Conservation (phyloP, 179 eudicot species). For the Carnegiea gigantea region DNA sequence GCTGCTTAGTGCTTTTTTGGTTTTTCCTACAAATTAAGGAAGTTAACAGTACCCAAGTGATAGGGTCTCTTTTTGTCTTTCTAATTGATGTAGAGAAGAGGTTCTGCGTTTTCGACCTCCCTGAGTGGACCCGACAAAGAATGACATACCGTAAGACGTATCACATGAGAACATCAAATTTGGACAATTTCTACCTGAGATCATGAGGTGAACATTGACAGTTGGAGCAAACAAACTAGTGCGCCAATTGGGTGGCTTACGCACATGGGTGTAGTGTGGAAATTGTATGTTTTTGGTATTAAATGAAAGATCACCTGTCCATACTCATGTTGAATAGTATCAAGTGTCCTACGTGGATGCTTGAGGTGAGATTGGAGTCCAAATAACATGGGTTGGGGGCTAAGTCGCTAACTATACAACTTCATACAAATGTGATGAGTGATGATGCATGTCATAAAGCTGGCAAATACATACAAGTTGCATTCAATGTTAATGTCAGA, state of each 20-base stretch:
- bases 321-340: background rate
- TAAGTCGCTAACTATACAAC: too few species aligned
- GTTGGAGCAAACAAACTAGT: background rate
- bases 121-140: background rate
- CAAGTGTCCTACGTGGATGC: background rate
- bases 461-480: background rate
- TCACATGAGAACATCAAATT: background rate
- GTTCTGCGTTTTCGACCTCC: background rate
- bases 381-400: too few species aligned
- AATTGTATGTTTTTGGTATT: background rate
- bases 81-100: background rate
- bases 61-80: background rate
- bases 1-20: too few species aligned
- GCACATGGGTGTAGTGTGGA: background rate
- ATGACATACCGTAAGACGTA: background rate
- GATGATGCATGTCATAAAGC: background rate
- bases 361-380: background rate
- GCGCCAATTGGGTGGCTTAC: too few species aligned
- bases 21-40: background rate
- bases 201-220: background rate
- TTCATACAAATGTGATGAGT: too few species aligned
- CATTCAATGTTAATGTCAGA: background rate
- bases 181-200: background rate
- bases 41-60: background rate
- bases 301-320: background rate